Evolutionary conservation across 495 filamentous ascomycete species (phyloP).

Genomic region (Aspergillus sclerotioniger): DNA sequence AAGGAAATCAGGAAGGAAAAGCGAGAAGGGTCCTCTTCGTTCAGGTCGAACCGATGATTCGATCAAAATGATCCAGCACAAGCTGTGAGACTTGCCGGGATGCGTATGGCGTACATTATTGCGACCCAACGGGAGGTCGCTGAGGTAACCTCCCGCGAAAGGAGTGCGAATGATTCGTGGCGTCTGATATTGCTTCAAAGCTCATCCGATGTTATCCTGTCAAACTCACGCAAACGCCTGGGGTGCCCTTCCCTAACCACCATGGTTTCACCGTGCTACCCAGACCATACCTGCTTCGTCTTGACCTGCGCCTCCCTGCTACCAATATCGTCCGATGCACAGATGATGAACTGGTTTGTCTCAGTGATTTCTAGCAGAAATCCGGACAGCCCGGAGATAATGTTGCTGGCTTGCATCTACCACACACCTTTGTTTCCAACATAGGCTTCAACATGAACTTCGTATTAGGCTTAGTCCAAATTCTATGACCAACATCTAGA

Average conservation of each 20-base stretch:
- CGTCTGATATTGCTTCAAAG: neutral
- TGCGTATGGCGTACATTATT: conserved; percentile 4
- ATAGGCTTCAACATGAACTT: neutral
- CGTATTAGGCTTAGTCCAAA: neutral
- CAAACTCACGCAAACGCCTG: neutral
- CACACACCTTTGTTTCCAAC: neutral
- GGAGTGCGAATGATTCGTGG: conserved; percentile 3
- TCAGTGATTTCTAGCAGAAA: neutral
- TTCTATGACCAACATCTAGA: too few species aligned
- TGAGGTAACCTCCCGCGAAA: conserved; percentile 2
- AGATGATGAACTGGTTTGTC: neutral
- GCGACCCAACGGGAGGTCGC: conserved; percentile 6
- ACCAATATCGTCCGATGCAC: neutral
- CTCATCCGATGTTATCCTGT: conserved; percentile 1
- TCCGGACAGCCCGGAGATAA: neutral
- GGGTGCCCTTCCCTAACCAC: neutral
- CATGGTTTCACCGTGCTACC: conserved; percentile 1
- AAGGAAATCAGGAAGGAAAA: neutral
- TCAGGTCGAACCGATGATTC: neutral
- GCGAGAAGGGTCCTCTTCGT: neutral
- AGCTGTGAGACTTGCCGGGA: conserved; percentile 2
- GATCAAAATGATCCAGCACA: conserved; percentile 5
- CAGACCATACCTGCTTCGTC: neutral
- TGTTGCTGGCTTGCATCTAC: neutral
- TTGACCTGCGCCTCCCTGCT: neutral